A percentile compares a stretch with the other conserved stretches of the same genome.
Evolutionary conservation across 768 basidiomycete genomes (phyloP).

Genomic region (Mycena capillaripes): DNA sequence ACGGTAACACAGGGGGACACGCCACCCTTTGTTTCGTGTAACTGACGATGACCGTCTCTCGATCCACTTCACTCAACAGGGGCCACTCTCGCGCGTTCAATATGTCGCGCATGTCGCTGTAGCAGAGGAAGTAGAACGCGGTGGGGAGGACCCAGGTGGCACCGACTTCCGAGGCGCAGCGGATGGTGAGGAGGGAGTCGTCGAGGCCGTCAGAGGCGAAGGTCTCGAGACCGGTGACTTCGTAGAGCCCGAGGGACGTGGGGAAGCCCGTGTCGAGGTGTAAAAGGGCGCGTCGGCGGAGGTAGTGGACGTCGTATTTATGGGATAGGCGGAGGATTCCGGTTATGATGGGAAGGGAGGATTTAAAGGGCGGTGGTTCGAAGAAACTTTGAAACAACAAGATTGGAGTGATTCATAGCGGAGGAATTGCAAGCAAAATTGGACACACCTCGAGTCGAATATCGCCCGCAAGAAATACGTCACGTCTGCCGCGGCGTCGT

Average conservation of each 20-base stretch:
- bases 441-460: background rate
- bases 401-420: too few relatives aligned
- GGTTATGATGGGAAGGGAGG: background rate
- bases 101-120: conserved; percentile 35
- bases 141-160: conserved; percentile 34
- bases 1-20: conserved; percentile 34
- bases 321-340: conserved; percentile 30
- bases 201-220: conserved; percentile 32
- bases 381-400: background rate
- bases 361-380: background rate
- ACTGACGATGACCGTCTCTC: conserved; percentile 22
- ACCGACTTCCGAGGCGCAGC: conserved; percentile 27
- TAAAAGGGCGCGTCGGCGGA: conserved; percentile 22
- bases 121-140: conserved; percentile 36
- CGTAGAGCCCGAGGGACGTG: background rate
- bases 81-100: conserved; percentile 20
- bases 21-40: conserved; percentile 35
- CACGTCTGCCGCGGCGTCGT: background rate
- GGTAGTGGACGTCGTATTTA: conserved; percentile 32
- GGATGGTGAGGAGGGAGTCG: conserved; percentile 28
- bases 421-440: too few relatives aligned
- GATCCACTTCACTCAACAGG: conserved; percentile 6
- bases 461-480: background rate
- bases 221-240: conserved; percentile 27
- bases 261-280: conserved; percentile 19